These are phyloP conservation scores for Holtermanniella nyarrowii DNA, from an alignment of 768 basidiomycete species.

Conservation along the genomic window DNA sequence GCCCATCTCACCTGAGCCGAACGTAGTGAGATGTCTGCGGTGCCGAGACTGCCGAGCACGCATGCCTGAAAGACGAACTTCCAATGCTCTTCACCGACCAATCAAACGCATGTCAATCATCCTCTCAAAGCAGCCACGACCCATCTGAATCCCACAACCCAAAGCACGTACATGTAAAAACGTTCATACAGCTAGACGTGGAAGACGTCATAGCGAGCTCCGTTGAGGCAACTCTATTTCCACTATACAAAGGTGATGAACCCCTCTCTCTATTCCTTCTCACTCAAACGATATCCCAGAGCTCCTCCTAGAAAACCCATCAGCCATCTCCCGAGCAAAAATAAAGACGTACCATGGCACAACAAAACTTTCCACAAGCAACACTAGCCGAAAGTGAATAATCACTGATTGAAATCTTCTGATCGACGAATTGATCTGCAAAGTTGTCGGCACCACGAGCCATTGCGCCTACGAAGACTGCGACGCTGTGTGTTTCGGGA, in stretches of 20 bases:
- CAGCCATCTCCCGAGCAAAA: background rate
- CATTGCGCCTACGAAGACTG: constrained; percentile 97
- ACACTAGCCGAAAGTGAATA: constrained; percentile 81
- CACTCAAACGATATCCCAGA: constrained; percentile 76
- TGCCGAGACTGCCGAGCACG: too few relatives aligned
- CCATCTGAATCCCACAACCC: too few relatives aligned
- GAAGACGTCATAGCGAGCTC: background rate
- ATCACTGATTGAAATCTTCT: constrained; percentile 92
- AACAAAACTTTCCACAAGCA: constrained; percentile 86
- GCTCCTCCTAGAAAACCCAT: constrained; percentile 77
- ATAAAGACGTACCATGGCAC: constrained; percentile 26
- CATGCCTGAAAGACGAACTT: too few relatives aligned
- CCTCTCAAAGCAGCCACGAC: too few relatives aligned
- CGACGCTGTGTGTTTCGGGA: constrained; percentile 77
- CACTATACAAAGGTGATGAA: background rate
- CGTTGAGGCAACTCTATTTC: background rate
- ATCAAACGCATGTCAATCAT: too few relatives aligned
- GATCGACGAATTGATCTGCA: constrained; percentile 85
- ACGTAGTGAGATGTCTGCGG: too few relatives aligned
- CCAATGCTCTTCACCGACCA: too few relatives aligned
- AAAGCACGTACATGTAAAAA: too few relatives aligned
- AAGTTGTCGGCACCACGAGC: constrained; percentile 93
- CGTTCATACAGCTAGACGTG: background rate
- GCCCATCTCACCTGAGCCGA: too few relatives aligned
- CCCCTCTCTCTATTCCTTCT: background rate